phyloP scores from a whole-genome alignment of 441 rosid genomes.

The Theobroma grandiflorum region DNA sequence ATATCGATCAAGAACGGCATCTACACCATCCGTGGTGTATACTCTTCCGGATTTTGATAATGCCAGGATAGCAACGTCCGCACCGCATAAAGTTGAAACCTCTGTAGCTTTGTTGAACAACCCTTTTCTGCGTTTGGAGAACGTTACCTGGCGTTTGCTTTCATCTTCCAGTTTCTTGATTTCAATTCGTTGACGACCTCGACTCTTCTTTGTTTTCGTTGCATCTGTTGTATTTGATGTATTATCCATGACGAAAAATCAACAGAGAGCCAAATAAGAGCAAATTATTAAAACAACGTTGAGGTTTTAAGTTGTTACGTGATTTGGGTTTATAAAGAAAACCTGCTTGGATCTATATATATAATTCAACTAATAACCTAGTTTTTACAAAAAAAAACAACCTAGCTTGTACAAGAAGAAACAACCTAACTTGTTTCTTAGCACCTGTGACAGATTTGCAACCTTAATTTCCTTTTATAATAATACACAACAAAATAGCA shows the following conservation, averaged over 20 bases:
- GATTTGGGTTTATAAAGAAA: not conserved
- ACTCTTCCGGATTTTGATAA: conserved; percentile 45
- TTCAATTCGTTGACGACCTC: conserved; percentile 42
- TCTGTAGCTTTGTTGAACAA: conserved; percentile 54
- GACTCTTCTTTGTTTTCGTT: conserved; percentile 24
- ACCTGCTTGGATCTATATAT: not conserved
- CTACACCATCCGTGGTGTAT: conserved; percentile 39
- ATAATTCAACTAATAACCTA: not conserved
- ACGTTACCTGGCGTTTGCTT: conserved; percentile 36
- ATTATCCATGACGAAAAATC: not conserved
- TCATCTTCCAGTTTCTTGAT: conserved; percentile 38
- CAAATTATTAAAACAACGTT: not conserved
- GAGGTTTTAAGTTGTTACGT: not conserved
- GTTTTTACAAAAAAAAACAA: too few relatives aligned
- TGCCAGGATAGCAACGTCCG: conserved; percentile 40
- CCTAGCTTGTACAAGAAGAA: not conserved
- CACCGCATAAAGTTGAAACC: conserved; percentile 49
- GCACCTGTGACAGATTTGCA: not conserved
- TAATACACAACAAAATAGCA: too few relatives aligned
- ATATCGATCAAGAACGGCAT: conserved; percentile 36
- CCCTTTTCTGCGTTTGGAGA: conserved; percentile 47
- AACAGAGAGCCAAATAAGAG: not conserved
- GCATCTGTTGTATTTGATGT: not conserved
- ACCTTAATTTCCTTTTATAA: not conserved
- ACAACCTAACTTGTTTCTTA: not conserved